phyloP scores from a whole-genome alignment of 495 filamentous ascomycete genomes.

The Haplographium delicatum region DNA sequence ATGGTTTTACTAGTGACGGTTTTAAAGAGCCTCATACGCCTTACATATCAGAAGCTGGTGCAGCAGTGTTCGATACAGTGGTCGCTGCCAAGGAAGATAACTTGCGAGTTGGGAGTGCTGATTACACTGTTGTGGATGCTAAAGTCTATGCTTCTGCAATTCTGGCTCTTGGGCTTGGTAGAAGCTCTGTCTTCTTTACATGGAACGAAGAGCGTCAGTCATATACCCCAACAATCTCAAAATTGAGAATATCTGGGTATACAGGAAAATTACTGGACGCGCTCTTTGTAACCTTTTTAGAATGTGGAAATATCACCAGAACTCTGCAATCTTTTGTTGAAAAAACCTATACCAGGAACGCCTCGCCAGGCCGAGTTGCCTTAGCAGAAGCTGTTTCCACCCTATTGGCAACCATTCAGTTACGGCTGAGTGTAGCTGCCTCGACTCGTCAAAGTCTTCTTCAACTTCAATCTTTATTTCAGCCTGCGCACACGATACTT shows the following conservation, averaged over 20 bases:
- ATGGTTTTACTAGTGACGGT: slow-evolving; percentile 50
- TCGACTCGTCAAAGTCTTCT: slow-evolving; percentile 49
- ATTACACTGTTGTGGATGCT: slow-evolving; percentile 33
- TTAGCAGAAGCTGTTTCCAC: slow-evolving; percentile 54
- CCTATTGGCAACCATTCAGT: slow-evolving; percentile 50
- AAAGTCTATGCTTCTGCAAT: slow-evolving; percentile 56
- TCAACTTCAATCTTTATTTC: slow-evolving; percentile 63
- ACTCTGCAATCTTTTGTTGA: slow-evolving; percentile 50
- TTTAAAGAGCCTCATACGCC: slow-evolving; percentile 41
- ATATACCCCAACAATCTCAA: slow-evolving; percentile 52
- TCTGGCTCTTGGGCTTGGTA: slow-evolving; percentile 68
- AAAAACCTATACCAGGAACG: slow-evolving; percentile 32
- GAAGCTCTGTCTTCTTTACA: slow-evolving; percentile 72
- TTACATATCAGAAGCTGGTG: slow-evolving; percentile 76
- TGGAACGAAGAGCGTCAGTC: slow-evolving; percentile 52
- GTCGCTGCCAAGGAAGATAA: slow-evolving; percentile 34
- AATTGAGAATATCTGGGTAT: slow-evolving; percentile 63
- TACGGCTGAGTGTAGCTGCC: slow-evolving; percentile 43
- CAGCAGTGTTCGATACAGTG: slow-evolving; percentile 66
- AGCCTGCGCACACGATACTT: slow-evolving; percentile 57
- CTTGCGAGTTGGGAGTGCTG: slow-evolving; percentile 25
- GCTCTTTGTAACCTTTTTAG: slow-evolving; percentile 51
- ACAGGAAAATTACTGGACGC: slow-evolving; percentile 52
- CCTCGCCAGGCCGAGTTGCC: slow-evolving; percentile 51
- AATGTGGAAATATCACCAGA: slow-evolving; percentile 53